Conservation (phyloP, 2,329 filamentous ascomycete genomes). For the Elsinoe arachidis region DNA sequence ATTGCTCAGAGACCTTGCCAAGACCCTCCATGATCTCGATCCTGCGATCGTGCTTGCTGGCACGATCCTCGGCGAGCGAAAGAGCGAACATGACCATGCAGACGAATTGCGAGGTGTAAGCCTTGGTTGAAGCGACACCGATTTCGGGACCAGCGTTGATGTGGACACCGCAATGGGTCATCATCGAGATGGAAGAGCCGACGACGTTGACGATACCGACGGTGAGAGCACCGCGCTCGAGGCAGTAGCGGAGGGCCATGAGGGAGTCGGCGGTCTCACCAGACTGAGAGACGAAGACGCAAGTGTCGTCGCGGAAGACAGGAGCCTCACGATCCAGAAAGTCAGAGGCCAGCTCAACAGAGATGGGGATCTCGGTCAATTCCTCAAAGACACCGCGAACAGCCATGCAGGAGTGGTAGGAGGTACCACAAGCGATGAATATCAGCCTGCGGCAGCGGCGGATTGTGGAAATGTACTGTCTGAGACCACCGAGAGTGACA, state of each 20-base stretch:
- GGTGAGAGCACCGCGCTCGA: slow-evolving; percentile 93
- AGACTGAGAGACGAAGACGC: slow-evolving; percentile 97
- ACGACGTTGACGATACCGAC: slow-evolving; percentile 99
- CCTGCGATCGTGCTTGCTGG: slow-evolving; percentile 83
- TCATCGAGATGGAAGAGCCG: slow-evolving; percentile 94
- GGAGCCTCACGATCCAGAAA: slow-evolving; percentile 95
- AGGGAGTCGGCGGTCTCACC: slow-evolving; percentile 97
- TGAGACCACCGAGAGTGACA: slow-evolving; percentile 88
- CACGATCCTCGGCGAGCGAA: slow-evolving; percentile 90
- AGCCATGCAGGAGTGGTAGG: slow-evolving; percentile 98
- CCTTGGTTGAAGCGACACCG: slow-evolving; percentile 97
- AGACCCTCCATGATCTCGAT: slow-evolving; percentile 96
- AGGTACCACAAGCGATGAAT: slow-evolving; percentile 97
- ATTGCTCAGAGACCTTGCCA: slow-evolving; percentile 76
- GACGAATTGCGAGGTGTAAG: slow-evolving; percentile 98
- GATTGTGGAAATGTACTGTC: slow-evolving; percentile 94
- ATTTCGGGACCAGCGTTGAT: slow-evolving; percentile 98
- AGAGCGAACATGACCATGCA: slow-evolving; percentile 99
- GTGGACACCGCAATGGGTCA: slow-evolving; percentile 99
- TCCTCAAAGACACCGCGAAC: slow-evolving; percentile 97
- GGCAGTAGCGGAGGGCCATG: slow-evolving; percentile 92
- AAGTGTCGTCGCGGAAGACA: slow-evolving; percentile 98
- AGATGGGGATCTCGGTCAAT: slow-evolving; percentile 93
- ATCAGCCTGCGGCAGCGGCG: slow-evolving; percentile 94
- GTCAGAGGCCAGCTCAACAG: slow-evolving; percentile 93